These are phyloP conservation scores for Solanum etuberosum DNA, from an alignment of 257 asterid genomes.

Conservation along the genomic window DNA sequence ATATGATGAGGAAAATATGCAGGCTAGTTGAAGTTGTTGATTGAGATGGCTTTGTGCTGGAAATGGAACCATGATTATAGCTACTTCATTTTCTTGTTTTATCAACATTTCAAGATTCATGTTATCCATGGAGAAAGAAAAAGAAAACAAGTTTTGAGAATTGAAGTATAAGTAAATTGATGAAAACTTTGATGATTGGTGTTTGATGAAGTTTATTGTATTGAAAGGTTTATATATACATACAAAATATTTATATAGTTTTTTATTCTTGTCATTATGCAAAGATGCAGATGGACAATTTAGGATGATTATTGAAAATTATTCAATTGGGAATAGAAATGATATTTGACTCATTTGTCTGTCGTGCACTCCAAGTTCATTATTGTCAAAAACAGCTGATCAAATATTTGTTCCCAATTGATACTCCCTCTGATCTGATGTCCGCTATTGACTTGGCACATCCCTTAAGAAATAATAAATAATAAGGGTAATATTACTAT, in stretches of 20 bases:
- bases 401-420: too few species aligned
- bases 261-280: background rate
- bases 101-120: background rate
- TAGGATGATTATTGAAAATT: background rate
- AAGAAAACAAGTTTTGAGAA: background rate
- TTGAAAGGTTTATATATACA: background rate
- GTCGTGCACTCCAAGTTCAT: background rate
- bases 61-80: constrained; percentile 10
- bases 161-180: background rate
- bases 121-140: background rate
- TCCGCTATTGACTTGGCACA: too few species aligned
- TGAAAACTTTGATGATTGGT: background rate
- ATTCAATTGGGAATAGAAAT: background rate
- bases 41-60: constrained; percentile 31
- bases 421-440: too few species aligned
- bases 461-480: too few species aligned
- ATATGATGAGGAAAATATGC: constrained; percentile 21
- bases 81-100: background rate
- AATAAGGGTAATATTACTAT: too few species aligned
- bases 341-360: background rate
- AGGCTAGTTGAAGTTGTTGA: constrained; percentile 33
- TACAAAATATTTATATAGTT: background rate
- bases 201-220: too few species aligned
- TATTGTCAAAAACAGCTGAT: background rate
- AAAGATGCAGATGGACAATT: background rate